Evolutionary conservation across 2,329 filamentous ascomycete genomes (phyloP).

Genomic region (Colletotrichum siamense): DNA sequence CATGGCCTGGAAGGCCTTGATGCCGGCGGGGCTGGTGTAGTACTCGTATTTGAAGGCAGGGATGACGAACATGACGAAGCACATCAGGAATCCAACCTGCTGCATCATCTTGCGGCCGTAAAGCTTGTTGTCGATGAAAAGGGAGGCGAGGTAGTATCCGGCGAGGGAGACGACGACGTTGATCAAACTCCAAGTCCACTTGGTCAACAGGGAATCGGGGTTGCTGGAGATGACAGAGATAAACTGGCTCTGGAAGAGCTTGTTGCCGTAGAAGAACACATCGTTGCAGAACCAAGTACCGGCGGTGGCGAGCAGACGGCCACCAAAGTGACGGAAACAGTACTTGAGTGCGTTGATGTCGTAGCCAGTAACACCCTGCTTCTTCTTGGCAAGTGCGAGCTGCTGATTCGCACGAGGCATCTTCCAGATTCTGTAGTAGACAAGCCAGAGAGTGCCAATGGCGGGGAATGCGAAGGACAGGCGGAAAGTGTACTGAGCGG

Average conservation of each 20-base stretch:
- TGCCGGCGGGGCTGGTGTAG: slow-evolving; percentile 74
- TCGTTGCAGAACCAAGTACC: slow-evolving; percentile 96
- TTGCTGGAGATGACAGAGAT: slow-evolving; percentile 79
- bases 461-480: slow-evolving; percentile 92
- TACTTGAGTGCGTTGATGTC: slow-evolving; percentile 82
- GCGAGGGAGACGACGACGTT: slow-evolving; percentile 86
- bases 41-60: slow-evolving; percentile 88
- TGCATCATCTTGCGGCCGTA: slow-evolving; percentile 98
- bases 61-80: slow-evolving; percentile 92
- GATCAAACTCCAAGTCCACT: slow-evolving; percentile 91
- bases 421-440: slow-evolving; percentile 95
- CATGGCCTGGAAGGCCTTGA: slow-evolving; percentile 95
- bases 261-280: slow-evolving; percentile 99
- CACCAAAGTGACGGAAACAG: slow-evolving; percentile 84
- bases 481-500: slow-evolving; percentile 90
- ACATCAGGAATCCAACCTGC: slow-evolving; percentile 90
- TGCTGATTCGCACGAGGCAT: slow-evolving; percentile 90
- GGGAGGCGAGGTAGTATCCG: slow-evolving; percentile 89
- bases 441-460: slow-evolving; percentile 89
- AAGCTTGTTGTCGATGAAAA: slow-evolving; percentile 94
- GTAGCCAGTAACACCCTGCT: slow-evolving; percentile 81
- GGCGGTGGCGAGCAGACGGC: slow-evolving; percentile 84
- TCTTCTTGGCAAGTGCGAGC: slow-evolving; percentile 83
- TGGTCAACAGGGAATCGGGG: slow-evolving; percentile 77
- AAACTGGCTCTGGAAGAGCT: slow-evolving; percentile 93